Base-by-base conservation (phyloP, 495 filamentous ascomycete species). In the Podospora pseudopauciseta region DNA sequence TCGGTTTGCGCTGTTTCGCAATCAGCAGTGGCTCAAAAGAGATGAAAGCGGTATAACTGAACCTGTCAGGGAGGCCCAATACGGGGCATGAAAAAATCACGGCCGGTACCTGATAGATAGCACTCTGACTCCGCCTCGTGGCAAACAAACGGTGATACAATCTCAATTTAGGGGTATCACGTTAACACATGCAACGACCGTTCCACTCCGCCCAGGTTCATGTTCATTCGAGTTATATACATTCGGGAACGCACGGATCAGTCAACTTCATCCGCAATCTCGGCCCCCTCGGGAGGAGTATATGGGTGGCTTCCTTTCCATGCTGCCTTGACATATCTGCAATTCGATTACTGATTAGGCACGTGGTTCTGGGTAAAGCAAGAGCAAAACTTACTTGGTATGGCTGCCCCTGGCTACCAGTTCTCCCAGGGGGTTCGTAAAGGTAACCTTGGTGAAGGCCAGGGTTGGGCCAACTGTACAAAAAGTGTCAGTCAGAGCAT, bases 391-490 rank as follows among this genome's bases (percentile, higher is more conserved):
- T 76, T 74, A 96, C 92, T 99, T 99, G 9, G 95, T 98, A 81
- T 99, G 95, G 72, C 94, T 97, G 26, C 95, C 95, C 68, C 94
- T 81, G 3, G 95, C 95, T 53, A 94, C 86, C 27, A 97, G 71
- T 34, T 97, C 86, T 13, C 91, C 88, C 68, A 91, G 86, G n/a
- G 74, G 73, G 72, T 97, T 94, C 30, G 77, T 83, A 77, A 99
- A 98, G 15, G 82, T 84, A 68, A 97, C 89, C 3, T 83, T 89
- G 1, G 95, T 99, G 73, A 87, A 99, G 16, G 95, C 95, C 23
- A 99, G 82, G 0, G 91, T 96, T 79, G 95, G 97, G 57, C 95
- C 95, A 72, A 97, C 93, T 97, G 73, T 49, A 5, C n/a, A 3
- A 1, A 1, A 26, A 28, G n/a, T 68, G 60, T 68, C 59, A 39